These are phyloP conservation scores for Nicotiana noctiflora DNA, from an alignment of 257 asterid species.

Conservation along the genomic window DNA sequence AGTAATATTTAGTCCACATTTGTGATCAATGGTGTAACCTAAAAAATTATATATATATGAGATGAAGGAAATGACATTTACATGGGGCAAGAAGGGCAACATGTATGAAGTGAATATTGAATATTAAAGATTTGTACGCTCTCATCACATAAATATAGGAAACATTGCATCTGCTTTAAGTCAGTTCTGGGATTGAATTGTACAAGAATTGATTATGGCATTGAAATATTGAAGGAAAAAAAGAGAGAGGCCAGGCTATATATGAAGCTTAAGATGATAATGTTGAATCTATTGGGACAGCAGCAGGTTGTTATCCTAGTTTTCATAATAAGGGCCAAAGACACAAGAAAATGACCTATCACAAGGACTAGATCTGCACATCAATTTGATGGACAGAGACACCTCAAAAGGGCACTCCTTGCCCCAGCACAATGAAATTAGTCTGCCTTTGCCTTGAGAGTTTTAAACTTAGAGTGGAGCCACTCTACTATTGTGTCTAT, in stretches of 20 bases:
- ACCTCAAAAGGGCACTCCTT: conserved; percentile 30
- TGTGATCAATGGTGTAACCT: not conserved
- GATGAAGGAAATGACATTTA: not conserved
- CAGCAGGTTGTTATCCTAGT: not conserved
- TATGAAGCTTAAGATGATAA: not conserved
- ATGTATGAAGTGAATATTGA: not conserved
- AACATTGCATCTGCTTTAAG: not conserved
- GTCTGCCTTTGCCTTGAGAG: conserved; percentile 23
- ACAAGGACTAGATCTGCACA: conserved; percentile 27
- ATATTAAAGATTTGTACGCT: not conserved
- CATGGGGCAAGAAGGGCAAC: not conserved
- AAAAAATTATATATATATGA: too few relatives aligned
- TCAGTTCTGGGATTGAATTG: not conserved
- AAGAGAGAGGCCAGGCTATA: not conserved
- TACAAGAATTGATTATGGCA: not conserved
- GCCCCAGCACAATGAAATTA: conserved; percentile 4
- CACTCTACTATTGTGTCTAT: conserved; percentile 13
- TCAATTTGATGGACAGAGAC: conserved; percentile 31
- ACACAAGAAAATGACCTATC: conserved; percentile 51
- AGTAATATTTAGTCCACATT: not conserved
- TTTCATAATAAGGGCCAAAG: not conserved
- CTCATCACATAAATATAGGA: not conserved
- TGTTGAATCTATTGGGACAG: not conserved
- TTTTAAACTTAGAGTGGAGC: conserved; percentile 37
- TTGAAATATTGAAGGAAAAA: not conserved